A percentile compares a stretch with the other conserved stretches of the same genome.
Conservation (phyloP, 2,329 filamentous ascomycete genomes). For the Camillea tinctor region DNA sequence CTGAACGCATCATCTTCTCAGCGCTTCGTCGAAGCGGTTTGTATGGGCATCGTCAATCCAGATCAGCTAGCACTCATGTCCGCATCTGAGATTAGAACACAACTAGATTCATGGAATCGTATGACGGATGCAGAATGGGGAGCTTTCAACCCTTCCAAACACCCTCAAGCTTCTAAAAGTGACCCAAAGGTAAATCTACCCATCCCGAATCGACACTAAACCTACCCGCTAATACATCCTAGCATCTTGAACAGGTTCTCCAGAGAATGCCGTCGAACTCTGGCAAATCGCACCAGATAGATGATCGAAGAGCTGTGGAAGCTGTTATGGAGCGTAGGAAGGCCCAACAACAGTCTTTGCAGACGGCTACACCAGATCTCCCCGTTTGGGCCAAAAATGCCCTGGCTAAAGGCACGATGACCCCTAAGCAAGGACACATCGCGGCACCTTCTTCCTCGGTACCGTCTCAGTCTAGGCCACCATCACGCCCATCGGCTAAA, state of each 20-base stretch:
- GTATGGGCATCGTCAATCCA: constrained; percentile 14
- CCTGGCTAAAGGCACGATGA: constrained; percentile 1
- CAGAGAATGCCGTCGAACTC: constrained; percentile 13
- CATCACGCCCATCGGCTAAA: constrained; percentile 13
- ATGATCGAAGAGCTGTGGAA: constrained; percentile 23
- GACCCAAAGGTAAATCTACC: constrained; percentile 25
- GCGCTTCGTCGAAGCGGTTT: constrained; percentile 26
- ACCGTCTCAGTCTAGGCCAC: constrained; percentile 4
- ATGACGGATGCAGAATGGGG: constrained; percentile 17
- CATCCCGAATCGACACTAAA: constrained; percentile 3
- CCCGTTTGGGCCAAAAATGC: constrained; percentile 29
- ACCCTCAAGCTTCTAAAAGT: constrained; percentile 1
- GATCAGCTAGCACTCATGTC: constrained; percentile 18
- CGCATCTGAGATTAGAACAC: constrained; percentile 5
- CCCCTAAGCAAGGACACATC: constrained; percentile 17
- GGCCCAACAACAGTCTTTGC: constrained; percentile 14
- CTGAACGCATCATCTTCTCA: constrained; percentile 14
- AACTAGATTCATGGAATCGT: constrained; percentile 6
- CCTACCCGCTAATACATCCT: constrained; percentile 12
- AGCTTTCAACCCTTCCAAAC: constrained; percentile 5
- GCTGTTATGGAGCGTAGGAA: constrained; percentile 21
- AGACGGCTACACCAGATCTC: constrained; percentile 21
- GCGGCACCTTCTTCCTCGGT: constrained; percentile 15
- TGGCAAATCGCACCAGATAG: constrained; percentile 25
- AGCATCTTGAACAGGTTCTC: constrained; percentile 23